Evolutionary conservation across 192 early-diverging fungal genomes (phyloP), one percentile per base, ranked within the genome.

Genomic region (Coemansia sp.): DNA sequence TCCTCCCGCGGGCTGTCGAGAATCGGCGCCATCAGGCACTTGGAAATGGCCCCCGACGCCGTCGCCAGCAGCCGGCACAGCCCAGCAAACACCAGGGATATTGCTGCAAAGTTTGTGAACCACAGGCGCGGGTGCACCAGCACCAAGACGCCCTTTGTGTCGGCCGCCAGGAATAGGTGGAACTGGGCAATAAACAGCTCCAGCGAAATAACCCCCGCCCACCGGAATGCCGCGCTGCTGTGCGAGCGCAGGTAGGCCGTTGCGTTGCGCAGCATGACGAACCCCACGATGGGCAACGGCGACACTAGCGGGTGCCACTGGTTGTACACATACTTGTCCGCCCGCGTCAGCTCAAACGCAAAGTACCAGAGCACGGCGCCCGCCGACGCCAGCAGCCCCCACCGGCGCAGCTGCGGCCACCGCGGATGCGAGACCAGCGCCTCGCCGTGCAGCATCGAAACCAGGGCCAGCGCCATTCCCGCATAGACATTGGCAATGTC

Each of bases 161-260:
- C 87, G 3, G 77, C 80, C 1, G 80, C 87, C 32, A 89, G 56
- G 77, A 83, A 89, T 44, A 87, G 63, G 45, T 89, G 87, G 54
- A 83, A 86, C 67, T 89, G 85, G 7, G 83, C 80, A 56, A 89
- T 81, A 46, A 87, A 89, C 19, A 81, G 83, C 56, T 89, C 87
- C 8, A 89, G 56, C 6, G 80, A 84, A 46, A 79, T 80, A 20
- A 66, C 67, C 4, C 85, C 87, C 22, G 83, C 65, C 23, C 76
- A 79, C 0, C 69, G 28, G 59, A 79, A 85, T 29, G 79, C 76
- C 0, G 56, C 33, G 30, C 78, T 82, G 12, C 77, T 62, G 4
- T 61, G 76, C n/a, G 67, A 57, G 6, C 87, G 72, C 44, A 85
- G 54, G 5, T 23, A 28, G 16, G 54, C 40, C 1, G 82, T 80